phyloP scores from a whole-genome alignment of 495 filamentous ascomycete genomes.

The Bryoglossum gracile region DNA sequence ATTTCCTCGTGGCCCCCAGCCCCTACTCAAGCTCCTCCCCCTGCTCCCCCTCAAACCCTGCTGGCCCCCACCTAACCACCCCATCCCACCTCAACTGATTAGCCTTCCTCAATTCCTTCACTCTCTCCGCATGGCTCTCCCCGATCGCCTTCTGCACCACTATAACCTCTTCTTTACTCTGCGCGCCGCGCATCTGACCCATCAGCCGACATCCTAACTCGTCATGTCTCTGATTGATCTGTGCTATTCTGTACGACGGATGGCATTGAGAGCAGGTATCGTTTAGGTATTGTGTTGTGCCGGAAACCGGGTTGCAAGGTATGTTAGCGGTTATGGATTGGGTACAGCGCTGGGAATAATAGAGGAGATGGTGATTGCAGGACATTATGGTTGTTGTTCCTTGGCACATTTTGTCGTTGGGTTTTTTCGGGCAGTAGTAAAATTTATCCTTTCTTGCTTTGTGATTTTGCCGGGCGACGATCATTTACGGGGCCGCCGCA shows the following conservation, averaged over 20 bases:
- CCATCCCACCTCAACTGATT: slow-evolving; percentile 16
- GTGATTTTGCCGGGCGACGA: not conserved
- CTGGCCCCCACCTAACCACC: slow-evolving; percentile 11
- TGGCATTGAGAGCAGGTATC: slow-evolving; percentile 28
- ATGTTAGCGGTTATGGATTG: too few species aligned
- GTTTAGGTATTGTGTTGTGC: slow-evolving; percentile 7
- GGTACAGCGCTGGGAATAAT: not conserved
- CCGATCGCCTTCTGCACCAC: not conserved
- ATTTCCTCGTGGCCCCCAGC: not conserved
- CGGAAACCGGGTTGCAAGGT: slow-evolving; percentile 1
- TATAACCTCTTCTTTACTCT: not conserved
- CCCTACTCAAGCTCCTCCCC: not conserved
- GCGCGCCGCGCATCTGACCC: slow-evolving; percentile 14
- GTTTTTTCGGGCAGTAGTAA: not conserved
- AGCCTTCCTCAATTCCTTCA: slow-evolving; percentile 3
- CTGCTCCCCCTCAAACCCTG: not conserved
- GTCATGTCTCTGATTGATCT: slow-evolving; percentile 10
- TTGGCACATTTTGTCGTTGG: not conserved
- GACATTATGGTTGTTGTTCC: not conserved
- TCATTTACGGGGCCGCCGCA: not conserved
- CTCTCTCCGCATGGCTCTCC: not conserved
- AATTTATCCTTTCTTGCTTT: too few species aligned
- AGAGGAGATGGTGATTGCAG: not conserved
- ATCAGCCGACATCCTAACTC: slow-evolving; percentile 3
- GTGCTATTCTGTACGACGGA: slow-evolving; percentile 10